Evolutionary conservation across 2,329 filamentous ascomycete species (phyloP).

Genomic region (Ustilaginoidea virens): DNA sequence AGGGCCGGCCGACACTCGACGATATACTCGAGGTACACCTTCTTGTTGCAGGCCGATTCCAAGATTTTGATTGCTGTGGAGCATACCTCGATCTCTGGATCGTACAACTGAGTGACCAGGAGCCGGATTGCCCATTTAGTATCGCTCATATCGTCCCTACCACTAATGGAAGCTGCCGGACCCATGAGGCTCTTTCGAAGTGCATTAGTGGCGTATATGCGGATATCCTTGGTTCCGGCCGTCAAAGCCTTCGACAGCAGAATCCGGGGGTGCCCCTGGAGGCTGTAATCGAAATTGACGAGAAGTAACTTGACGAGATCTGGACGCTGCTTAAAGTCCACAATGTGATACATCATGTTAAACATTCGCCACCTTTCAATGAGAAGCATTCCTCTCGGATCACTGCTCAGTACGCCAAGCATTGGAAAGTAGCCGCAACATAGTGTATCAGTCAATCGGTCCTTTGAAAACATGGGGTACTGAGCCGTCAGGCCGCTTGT

Average conservation of each 20-base stretch:
- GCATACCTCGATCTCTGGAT: conserved; percentile 92
- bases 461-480: conserved; percentile 75
- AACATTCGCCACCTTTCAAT: conserved; percentile 95
- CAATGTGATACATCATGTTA: conserved; percentile 99
- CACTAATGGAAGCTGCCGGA: conserved; percentile 20
- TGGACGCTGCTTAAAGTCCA: conserved; percentile 78
- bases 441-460: conserved; percentile 72
- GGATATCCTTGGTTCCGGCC: conserved; percentile 77
- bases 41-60: conserved; percentile 92
- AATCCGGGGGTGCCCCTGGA: conserved; percentile 79
- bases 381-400: conserved; percentile 70
- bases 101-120: conserved; percentile 95
- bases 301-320: conserved; percentile 83
- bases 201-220: conserved; percentile 77
- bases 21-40: conserved; percentile 82
- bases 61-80: conserved; percentile 93
- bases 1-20: conserved; percentile 90
- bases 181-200: conserved; percentile 70
- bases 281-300: conserved; percentile 80
- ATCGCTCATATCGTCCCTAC: conserved; percentile 35
- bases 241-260: conserved; percentile 89
- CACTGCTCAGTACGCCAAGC: conserved; percentile 72
- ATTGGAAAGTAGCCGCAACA: conserved; percentile 91
- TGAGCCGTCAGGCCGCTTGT: conserved; percentile 64
- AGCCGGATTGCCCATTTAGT: conserved; percentile 94